phyloP scores from a whole-genome alignment of 2,329 filamentous ascomycete species.

The Epichloe festucae region DNA sequence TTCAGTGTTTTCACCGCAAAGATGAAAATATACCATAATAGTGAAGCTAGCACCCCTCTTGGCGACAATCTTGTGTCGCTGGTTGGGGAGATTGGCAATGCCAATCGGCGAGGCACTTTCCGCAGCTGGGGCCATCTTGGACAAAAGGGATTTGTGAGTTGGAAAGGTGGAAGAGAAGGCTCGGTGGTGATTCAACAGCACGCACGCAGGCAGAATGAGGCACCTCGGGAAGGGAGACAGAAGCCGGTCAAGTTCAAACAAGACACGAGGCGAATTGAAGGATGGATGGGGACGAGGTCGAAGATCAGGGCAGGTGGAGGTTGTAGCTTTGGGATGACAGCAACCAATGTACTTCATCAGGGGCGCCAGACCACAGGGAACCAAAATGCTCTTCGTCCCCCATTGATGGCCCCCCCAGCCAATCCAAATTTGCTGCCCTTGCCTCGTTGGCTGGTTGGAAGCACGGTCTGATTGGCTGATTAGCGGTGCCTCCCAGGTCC shows the following conservation, averaged over 20 bases:
- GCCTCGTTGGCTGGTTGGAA: constrained; percentile 9
- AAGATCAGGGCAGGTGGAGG: constrained; percentile 5
- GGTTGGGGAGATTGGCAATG: constrained; percentile 62
- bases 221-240: constrained; percentile 3
- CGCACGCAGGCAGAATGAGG: constrained; percentile 2
- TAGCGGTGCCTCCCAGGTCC: constrained; percentile 6
- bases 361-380: constrained; percentile 16
- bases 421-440: constrained; percentile 4
- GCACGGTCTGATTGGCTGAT: not conserved
- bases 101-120: constrained; percentile 57
- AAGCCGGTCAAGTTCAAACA: constrained; percentile 1
- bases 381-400: not conserved
- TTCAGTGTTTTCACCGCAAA: not conserved
- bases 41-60: constrained; percentile 95
- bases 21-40: constrained; percentile 63
- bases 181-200: not conserved
- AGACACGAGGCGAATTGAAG: constrained; percentile 4
- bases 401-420: no score
- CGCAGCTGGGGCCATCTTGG: constrained; percentile 43
- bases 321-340: constrained; percentile 3
- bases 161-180: constrained; percentile 2
- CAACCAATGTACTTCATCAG: constrained; percentile 20
- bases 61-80: constrained; percentile 62
- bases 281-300: constrained; percentile 5
- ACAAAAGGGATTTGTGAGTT: constrained; percentile 7